phyloP scores from a whole-genome alignment of 768 basidiomycete species.

The Trametes cinnabarina region DNA sequence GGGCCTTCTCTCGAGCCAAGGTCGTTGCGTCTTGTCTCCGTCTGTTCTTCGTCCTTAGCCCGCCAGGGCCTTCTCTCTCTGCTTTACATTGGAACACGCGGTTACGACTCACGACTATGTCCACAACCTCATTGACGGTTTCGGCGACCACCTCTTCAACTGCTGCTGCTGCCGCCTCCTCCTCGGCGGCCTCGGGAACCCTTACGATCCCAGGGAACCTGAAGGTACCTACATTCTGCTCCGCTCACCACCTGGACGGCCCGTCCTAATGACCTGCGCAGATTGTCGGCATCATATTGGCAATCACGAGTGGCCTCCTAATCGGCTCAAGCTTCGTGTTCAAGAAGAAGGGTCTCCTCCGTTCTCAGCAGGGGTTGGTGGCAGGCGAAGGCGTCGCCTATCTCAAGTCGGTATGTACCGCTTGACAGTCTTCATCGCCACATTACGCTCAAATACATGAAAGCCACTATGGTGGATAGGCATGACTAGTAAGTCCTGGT shows the following conservation, averaged over 20 bases:
- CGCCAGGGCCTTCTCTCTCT: constrained; percentile 6
- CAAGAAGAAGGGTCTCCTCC: constrained; percentile 92
- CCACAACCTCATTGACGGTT: constrained; percentile 5
- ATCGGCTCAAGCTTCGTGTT: constrained; percentile 95
- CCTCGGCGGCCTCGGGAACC: constrained; percentile 20
- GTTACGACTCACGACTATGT: constrained; percentile 18
- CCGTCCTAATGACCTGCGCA: constrained; percentile 25
- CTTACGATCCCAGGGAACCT: constrained; percentile 25
- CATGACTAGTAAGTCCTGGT: constrained; percentile 67
- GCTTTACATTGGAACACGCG: constrained; percentile 1
- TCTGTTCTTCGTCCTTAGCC: constrained; percentile 1
- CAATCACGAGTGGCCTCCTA: constrained; percentile 75
- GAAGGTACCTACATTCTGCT: constrained; percentile 19
- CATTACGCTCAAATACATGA: constrained; percentile 4
- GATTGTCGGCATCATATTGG: constrained; percentile 77
- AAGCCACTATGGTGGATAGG: constrained; percentile 92
- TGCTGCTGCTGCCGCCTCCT: constrained; percentile 21
- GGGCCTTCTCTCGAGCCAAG: neutral
- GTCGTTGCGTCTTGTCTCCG: constrained; percentile 6
- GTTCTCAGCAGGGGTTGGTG: constrained; percentile 75
- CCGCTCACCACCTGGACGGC: neutral
- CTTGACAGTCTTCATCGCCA: neutral
- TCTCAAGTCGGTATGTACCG: constrained; percentile 78
- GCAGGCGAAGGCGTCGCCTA: constrained; percentile 90
- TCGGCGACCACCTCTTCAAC: constrained; percentile 19